Evolutionary conservation across 306 rosid genomes (phyloP), one percentile per base, ranked within the genome.

Genomic region (Malus asiatica): DNA sequence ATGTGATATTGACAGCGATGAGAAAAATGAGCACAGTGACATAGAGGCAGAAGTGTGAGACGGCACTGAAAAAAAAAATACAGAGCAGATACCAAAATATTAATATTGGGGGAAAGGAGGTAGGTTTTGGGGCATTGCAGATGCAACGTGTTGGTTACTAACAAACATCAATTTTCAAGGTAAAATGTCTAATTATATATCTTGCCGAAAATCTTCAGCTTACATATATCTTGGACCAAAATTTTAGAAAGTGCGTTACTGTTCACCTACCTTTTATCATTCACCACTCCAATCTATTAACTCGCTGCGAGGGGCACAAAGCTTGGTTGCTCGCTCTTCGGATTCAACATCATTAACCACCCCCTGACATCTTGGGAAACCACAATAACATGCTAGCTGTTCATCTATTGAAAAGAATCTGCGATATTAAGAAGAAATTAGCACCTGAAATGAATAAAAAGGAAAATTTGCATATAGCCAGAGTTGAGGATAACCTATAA

Each of bases 351-450:
- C 98, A 81, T 96, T 96, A 73, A 96, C 98, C 59, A 96, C 73
- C 79, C 99, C 99, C 79, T 97, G 92, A 74, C 99, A 96, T 80
- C 92, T 89, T 15, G 89, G 90, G 81, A 83, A 92, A 76, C 99
- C 99, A 80, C 99, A 96, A 77, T 89, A 96, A 84, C 99, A 96
- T 70, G 98, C 77, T 55, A 96, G 94, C 63, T 91, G 97, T 75
- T 92, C 99, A 83, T 92, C 99, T 71, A 88, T 95, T 69, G 99
- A 92, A 85, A 89, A 92, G 76, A 95, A 95, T 86, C 99, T 95
- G 89, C 45, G 38, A 80, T 46, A 48, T 57, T 73, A 63, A 66
- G 76, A n/a, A 84, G 42, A 81, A 73, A 38, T 90, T 66, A 87
- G 84, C 75, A 65, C 75, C 79, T 58, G 66, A 71, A 77, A 60